phyloP scores from a whole-genome alignment of 2,329 filamentous ascomycete species.

The Aspergillus sp. region DNA sequence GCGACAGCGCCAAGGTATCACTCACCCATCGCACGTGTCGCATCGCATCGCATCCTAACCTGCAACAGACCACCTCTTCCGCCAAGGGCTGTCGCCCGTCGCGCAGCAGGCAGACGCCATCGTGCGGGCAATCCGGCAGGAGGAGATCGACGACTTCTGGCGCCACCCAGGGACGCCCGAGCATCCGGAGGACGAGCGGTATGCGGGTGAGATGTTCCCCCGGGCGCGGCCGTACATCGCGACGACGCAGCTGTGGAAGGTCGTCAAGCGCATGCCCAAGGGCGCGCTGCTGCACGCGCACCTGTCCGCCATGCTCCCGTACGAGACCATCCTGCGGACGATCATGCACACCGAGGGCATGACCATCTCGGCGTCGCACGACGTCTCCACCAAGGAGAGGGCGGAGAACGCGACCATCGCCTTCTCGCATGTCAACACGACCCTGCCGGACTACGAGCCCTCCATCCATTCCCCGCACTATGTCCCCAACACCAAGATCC shows the following conservation, averaged over 20 bases:
- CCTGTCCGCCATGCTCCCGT: slow-evolving; percentile 83
- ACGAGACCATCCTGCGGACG: slow-evolving; percentile 70
- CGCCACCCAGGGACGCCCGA: slow-evolving; percentile 7
- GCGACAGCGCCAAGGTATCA: slow-evolving; percentile 76
- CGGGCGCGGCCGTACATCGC: slow-evolving; percentile 83
- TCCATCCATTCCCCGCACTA: too few species aligned
- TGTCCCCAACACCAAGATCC: slow-evolving; percentile 54
- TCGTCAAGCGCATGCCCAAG: slow-evolving; percentile 82
- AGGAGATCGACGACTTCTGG: slow-evolving; percentile 22
- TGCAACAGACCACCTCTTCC: slow-evolving; percentile 20
- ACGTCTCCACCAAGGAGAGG: slow-evolving; percentile 53
- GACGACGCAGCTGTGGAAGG: slow-evolving; percentile 77
- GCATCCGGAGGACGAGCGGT: slow-evolving; percentile 15
- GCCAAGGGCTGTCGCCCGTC: slow-evolving; percentile 64
- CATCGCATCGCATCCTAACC: slow-evolving; percentile 34
- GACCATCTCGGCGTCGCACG: slow-evolving; percentile 59
- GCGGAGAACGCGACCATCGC: slow-evolving; percentile 55
- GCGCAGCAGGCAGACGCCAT: slow-evolving; percentile 60
- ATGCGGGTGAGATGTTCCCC: slow-evolving; percentile 87
- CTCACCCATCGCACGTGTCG: too few species aligned
- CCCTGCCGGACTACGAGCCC: too few species aligned
- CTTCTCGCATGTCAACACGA: slow-evolving; percentile 59
- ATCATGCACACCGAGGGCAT: slow-evolving; percentile 69
- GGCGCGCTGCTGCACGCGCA: slow-evolving; percentile 70
- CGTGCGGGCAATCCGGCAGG: slow-evolving; percentile 50